Percentiles rank a stretch among this genome's conserved stretches.
Evolutionary conservation across 2,329 filamentous ascomycete genomes (phyloP).

Genomic region (Diaporthe batatas): DNA sequence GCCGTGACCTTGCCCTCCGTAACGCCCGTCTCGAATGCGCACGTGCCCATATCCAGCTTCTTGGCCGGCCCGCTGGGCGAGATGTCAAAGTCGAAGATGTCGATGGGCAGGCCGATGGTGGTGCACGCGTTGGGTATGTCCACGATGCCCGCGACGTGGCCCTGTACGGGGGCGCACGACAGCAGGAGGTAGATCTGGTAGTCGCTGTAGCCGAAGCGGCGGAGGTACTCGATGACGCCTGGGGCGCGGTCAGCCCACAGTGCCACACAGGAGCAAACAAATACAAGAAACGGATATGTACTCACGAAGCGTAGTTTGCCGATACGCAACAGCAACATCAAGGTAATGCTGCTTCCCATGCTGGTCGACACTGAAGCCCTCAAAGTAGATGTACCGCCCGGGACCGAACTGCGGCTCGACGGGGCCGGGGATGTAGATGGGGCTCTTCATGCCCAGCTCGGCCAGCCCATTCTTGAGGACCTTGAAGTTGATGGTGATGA

Average conservation of each 20-base stretch:
- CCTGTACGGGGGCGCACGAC: constrained; percentile 88
- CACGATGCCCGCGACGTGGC: constrained; percentile 89
- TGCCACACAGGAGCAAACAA: background rate
- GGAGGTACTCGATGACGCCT: constrained; percentile 83
- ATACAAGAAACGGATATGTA: background rate
- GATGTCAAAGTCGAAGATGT: constrained; percentile 96
- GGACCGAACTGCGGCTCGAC: constrained; percentile 91
- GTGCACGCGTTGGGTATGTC: constrained; percentile 94
- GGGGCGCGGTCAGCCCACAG: background rate
- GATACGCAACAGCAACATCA: constrained; percentile 87
- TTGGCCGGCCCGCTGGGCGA: constrained; percentile 71
- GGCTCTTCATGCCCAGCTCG: constrained; percentile 81
- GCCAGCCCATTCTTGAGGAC: constrained; percentile 86
- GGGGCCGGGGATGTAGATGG: constrained; percentile 87
- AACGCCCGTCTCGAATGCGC: constrained; percentile 71
- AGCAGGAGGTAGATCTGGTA: constrained; percentile 89
- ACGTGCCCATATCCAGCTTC: constrained; percentile 75
- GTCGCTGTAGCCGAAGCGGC: constrained; percentile 77
- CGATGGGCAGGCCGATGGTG: constrained; percentile 88
- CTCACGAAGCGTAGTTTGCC: constrained; percentile 78
- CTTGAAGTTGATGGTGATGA: constrained; percentile 91
- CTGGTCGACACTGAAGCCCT: constrained; percentile 92
- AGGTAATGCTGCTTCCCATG: constrained; percentile 90
- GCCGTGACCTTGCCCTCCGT: constrained; percentile 58
- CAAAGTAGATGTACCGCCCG: constrained; percentile 84